Evolutionary conservation across 768 basidiomycete species (phyloP), one percentile per base, ranked within the genome.

Genomic region (Pilatotrama ljubarskyi): DNA sequence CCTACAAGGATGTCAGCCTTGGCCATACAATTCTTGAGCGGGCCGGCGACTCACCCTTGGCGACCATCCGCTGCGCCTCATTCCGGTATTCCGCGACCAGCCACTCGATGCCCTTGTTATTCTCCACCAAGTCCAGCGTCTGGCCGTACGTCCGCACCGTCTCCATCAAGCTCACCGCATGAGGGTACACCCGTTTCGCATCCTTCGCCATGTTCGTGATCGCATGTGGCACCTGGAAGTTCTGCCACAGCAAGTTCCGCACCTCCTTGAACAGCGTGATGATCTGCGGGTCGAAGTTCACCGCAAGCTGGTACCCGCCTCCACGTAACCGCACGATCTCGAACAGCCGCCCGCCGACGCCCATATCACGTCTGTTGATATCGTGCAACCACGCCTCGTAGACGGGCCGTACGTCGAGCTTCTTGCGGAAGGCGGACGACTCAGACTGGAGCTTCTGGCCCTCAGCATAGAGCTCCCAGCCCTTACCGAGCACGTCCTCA

Each of bases 231-330:
- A 98, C 95, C 70, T 90, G 88, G 76, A 96, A 98, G 61, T 91
- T 91, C 62, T 98, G 81, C 96, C 96, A 98, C 32, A 97, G 82
- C 65, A 98, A 70, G 72, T 97, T 97, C 59, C 97, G 82, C 35
- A 97, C 94, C 73, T 98, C 97, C 80, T 99, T 99, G 85, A 98
- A 98, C 25, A 99, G 79, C 29, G 91, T 96, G 74, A 99, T 98
- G 65, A 96, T 94, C 75, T 98, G 96, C 3, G 95, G 92, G 73
- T 99, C 97, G 70, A 98, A 98, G 73, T 98, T 98, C 64, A 98
- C 95, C 8, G 90, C 90, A 2, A 99, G 83, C 74, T 95, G 91
- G 74, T 84, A 92, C 14, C 80, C 87, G 15, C 88, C 89, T 2
- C 88, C 87, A 15, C 83, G 82, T 42, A 91, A 70, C 32, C 85